Base-by-base conservation (phyloP, 2,329 filamentous ascomycete genomes). In the Cercospora sesami region DNA sequence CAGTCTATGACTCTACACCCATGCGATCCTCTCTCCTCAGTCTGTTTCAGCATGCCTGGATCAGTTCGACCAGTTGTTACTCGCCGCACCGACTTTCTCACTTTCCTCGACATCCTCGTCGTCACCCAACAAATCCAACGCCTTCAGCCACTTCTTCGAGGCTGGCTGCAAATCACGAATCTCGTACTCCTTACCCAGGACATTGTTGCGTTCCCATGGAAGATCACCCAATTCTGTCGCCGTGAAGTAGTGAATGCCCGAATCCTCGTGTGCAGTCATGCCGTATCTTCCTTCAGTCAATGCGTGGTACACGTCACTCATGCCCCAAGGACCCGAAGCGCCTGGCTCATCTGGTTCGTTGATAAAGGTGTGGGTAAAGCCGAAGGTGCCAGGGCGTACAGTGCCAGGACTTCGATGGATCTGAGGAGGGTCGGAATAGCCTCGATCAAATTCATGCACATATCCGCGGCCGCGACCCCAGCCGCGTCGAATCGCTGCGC, bases 211-310 rank as follows among this genome's bases (percentile, higher is more conserved):
- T 3, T 61, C 4, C 64, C 64, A 66, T n/a, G 64, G 64, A 2
- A 60, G 0, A 33, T 61, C 26, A 8, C 7, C n/a, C 2, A 66
- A 14, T 6, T 39, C 23, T 8, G 48, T 57, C 3, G 45, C 61
- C 1, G 64, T 69, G 45, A 67, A 64, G 28, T 69, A 69, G 42
- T 69, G 64, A n/a, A 58, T 67, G 4, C 57, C 16, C 1, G 23
- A 16, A 6, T 69, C 68, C n/a, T 69, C 61, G 2, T 63, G 51
- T 0, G 64, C 68, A 9, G 42, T 62, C 61, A 67, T 69, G 45
- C 45, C 45, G 5, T 51, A 51, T 12, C 18, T 51, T 8, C 18
- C 18, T 21, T 23, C 18, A 9, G 12, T 18, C 2, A 7, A 10
- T 7, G 1, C 31, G 31, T 33, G 2, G 31, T 33, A 33, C 4